Evolutionary conservation across 257 asterid genomes (phyloP).

Genomic region (Solanum virginianum): DNA sequence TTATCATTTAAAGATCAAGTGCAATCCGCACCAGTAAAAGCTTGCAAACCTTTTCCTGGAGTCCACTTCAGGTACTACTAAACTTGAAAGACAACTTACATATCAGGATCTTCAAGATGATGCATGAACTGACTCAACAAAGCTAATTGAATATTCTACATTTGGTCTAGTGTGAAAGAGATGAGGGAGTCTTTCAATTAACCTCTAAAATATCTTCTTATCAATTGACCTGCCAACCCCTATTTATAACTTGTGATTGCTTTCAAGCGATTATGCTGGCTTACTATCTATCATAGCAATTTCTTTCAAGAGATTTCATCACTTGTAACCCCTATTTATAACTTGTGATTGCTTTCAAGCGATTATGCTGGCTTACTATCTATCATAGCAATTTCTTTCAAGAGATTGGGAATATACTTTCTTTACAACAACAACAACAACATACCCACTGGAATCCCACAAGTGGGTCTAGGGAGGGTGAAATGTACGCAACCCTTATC

Average conservation of each 20-base stretch:
- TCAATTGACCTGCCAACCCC: neutral
- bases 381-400: neutral
- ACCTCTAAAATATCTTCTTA: neutral
- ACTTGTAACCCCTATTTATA: neutral
- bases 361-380: neutral
- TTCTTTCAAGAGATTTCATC: neutral
- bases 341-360: neutral
- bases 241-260: neutral
- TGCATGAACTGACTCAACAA: neutral
- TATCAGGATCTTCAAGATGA: neutral
- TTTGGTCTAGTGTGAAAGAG: neutral
- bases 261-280: neutral
- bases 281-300: neutral
- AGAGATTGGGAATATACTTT: neutral
- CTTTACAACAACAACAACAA: no score
- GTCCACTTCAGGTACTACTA: neutral
- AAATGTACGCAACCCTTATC: no score
- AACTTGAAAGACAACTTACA: neutral
- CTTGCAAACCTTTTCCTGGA: neutral
- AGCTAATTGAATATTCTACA: neutral
- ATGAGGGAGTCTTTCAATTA: neutral
- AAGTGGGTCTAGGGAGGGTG: no score
- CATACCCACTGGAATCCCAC: no score
- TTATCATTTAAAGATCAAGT: neutral
- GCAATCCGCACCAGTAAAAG: neutral